Conservation (phyloP, 257 asterid species). For the Striga asiatica region DNA sequence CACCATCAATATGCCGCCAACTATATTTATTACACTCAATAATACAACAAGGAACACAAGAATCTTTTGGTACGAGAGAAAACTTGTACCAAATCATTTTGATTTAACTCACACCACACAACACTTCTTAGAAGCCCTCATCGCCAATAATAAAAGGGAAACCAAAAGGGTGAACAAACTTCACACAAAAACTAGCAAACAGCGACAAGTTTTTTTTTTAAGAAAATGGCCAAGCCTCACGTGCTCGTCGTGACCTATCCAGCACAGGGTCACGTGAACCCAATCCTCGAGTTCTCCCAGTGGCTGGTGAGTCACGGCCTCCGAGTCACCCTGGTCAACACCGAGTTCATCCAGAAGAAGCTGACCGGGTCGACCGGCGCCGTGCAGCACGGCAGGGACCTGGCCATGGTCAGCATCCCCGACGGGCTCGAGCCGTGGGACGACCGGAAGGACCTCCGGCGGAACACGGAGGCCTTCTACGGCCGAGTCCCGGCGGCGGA, state of each 20-base stretch:
- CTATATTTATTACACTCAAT: too few relatives aligned
- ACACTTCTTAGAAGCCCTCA: too few relatives aligned
- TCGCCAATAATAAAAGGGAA: too few relatives aligned
- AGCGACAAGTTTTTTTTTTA: background rate
- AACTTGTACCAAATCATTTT: too few relatives aligned
- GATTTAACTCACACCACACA: too few relatives aligned
- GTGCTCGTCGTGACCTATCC: slow-evolving; percentile 42
- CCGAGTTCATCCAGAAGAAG: slow-evolving; percentile 36
- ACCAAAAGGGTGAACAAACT: too few relatives aligned
- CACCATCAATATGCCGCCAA: too few relatives aligned
- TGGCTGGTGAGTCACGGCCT: slow-evolving; percentile 26
- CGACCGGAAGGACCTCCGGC: slow-evolving; percentile 39
- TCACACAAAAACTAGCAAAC: background rate
- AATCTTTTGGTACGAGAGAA: too few relatives aligned
- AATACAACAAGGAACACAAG: too few relatives aligned
- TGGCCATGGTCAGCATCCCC: slow-evolving; percentile 39
- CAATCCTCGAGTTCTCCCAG: slow-evolving; percentile 32
- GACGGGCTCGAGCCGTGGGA: slow-evolving; percentile 54
- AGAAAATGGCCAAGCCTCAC: slow-evolving; percentile 28
- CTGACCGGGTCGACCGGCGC: slow-evolving; percentile 20
- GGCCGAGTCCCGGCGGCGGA: slow-evolving; percentile 36
- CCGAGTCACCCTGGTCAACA: slow-evolving; percentile 39
- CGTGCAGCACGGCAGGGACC: slow-evolving; percentile 11
- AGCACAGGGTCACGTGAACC: slow-evolving; percentile 58
- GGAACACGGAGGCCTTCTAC: slow-evolving; percentile 15